Evolutionary conservation across 2,329 filamentous ascomycete species (phyloP).

Genomic region (Calonectria pauciramosa): DNA sequence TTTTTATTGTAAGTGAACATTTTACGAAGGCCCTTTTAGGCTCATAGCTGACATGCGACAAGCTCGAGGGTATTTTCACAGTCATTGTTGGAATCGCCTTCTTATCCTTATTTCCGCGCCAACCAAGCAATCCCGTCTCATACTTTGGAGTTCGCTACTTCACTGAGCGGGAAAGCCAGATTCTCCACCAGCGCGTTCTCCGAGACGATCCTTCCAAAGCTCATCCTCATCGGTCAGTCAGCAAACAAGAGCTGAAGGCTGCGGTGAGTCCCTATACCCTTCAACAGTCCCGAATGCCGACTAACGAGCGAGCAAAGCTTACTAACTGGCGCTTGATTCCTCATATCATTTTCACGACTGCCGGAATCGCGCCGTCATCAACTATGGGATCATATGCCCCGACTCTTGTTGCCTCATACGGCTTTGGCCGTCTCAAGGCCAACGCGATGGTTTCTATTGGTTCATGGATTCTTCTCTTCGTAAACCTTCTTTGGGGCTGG

Average conservation of each 20-base stretch:
- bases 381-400: not conserved
- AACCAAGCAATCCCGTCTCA: not conserved
- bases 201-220: not conserved
- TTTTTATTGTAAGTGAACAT: not conserved
- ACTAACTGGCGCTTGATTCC: not conserved
- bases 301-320: not conserved
- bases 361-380: not conserved
- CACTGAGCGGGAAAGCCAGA: not conserved
- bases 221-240: not conserved
- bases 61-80: not conserved
- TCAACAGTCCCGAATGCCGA: not conserved
- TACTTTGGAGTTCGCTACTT: not conserved
- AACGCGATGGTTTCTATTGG: not conserved
- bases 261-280: not conserved
- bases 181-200: not conserved
- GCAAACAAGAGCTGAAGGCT: not conserved
- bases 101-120: not conserved
- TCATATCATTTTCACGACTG: not conserved
- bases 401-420: not conserved
- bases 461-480: not conserved
- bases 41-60: not conserved
- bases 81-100: not conserved
- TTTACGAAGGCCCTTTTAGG: rapidly evolving
- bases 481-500: not conserved
- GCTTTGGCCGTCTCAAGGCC: not conserved